phyloP scores from a whole-genome alignment of 257 asterid species.

The Solanum ahanhuiri region DNA sequence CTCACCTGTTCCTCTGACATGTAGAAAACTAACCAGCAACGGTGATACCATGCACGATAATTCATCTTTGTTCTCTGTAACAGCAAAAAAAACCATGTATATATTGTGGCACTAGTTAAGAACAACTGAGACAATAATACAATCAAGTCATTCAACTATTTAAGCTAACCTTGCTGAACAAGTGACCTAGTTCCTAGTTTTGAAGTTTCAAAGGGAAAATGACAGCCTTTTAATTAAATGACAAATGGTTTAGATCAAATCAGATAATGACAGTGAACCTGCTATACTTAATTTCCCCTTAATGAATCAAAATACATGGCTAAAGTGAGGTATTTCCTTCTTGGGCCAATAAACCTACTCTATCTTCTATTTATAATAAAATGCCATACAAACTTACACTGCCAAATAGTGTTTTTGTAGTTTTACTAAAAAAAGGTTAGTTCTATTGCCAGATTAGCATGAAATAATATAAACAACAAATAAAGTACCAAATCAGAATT shows the following conservation, averaged over 20 bases:
- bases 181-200: no score
- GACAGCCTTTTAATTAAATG: no score
- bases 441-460: background rate
- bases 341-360: background rate
- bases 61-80: conserved; percentile 86
- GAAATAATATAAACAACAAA: background rate
- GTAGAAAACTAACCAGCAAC: conserved; percentile 89
- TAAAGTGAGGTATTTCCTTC: background rate
- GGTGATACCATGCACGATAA: conserved; percentile 95
- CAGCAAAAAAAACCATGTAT: background rate
- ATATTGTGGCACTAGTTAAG: background rate
- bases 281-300: background rate
- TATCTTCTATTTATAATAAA: background rate
- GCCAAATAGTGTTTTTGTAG: no score
- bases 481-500: no score
- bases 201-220: no score
- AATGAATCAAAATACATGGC: background rate
- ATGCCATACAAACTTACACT: background rate
- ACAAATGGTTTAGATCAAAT: background rate
- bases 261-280: background rate
- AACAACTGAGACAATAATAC: background rate
- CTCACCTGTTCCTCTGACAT: conserved; percentile 66
- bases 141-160: no score
- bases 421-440: background rate
- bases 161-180: no score